Evolutionary conservation across 306 rosid genomes (phyloP), one percentile per base, ranked within the genome.

Genomic region (Senna tora): DNA sequence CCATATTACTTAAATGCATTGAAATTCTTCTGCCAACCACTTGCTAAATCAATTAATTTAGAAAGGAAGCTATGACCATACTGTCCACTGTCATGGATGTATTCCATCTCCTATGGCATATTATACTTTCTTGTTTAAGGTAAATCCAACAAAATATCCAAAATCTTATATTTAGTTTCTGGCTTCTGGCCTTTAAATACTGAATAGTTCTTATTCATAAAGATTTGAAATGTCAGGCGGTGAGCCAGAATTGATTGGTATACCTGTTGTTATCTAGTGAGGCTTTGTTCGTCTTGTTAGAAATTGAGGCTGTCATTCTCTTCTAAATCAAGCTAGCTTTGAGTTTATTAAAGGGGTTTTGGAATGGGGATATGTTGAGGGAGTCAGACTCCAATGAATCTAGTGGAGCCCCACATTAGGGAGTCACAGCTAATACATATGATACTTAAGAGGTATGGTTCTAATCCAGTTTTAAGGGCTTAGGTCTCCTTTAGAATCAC

Each of bases 21-120:
- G 83, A 65, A 83, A 63, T 84, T 87, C 73, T 76, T 85, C 45
- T 93, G 94, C 82, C 84, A 65, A 77, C 96, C 87, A 0, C 91
- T 93, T 73, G 88, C 87, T 54, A 89, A 84, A 72, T 72, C 88
- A 76, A 84, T 93, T 43, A 83, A 87, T 82, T 76, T 84, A n/a
- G 89, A 81, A 73, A 84, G 83, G 87, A 86, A 87, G 81, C 83
- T 69, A 39, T 69, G 58, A 54, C 63, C 43, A 64, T 75, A 70
- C 73, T 93, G 79, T 67, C 85, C 53, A 25, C 73, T 38, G 52
- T 93, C 56, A 82, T 80, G 84, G 83, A 78, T 70, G 86, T 78
- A 67, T 84, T 93, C 75, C 80, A 83, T 62, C 89, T 84, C 78
- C 84, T 86, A 53, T 86, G 80, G 58, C 86, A 83, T 65, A 81